Percentiles rank a stretch among this genome's conserved stretches.
Conservation (phyloP, 805 yeast species). For the Ogataea philodendri region DNA sequence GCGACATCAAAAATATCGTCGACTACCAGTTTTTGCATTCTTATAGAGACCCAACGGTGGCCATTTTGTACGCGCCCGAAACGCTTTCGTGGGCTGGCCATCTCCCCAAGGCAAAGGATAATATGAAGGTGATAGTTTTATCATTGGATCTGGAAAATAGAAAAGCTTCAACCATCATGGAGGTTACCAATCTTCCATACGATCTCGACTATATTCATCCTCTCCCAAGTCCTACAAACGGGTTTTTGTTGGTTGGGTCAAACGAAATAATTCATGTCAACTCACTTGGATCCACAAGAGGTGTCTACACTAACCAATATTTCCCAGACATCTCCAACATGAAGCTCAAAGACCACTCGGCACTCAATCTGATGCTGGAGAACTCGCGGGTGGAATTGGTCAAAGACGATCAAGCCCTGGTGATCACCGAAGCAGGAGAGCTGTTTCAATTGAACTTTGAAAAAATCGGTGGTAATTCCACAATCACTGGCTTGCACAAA, state of each 20-base stretch:
- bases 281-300: slow-evolving; percentile 65
- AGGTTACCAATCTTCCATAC: slow-evolving; percentile 65
- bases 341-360: slow-evolving; percentile 46
- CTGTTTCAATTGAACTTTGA: slow-evolving; percentile 36
- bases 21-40: slow-evolving; percentile 71
- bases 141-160: slow-evolving; percentile 62
- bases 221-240: slow-evolving; percentile 62
- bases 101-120: slow-evolving; percentile 59
- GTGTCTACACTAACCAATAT: slow-evolving; percentile 60
- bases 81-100: slow-evolving; percentile 74
- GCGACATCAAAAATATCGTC: slow-evolving; percentile 57
- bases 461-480: slow-evolving; percentile 36
- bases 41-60: slow-evolving; percentile 76
- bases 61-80: slow-evolving; percentile 34
- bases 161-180: slow-evolving; percentile 64
- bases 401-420: slow-evolving; percentile 36
- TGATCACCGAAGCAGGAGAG: slow-evolving; percentile 44
- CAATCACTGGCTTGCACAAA: slow-evolving; percentile 28
- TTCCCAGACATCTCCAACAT: slow-evolving; percentile 41
- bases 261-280: slow-evolving; percentile 80
- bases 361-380: slow-evolving; percentile 54
- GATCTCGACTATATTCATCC: slow-evolving; percentile 68
- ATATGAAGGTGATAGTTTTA: slow-evolving; percentile 56
- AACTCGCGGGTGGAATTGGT: slow-evolving; percentile 41
- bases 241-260: slow-evolving; percentile 66